Evolutionary conservation across 2,329 filamentous ascomycete genomes (phyloP).

Genomic region (Colletotrichum theobromicola): DNA sequence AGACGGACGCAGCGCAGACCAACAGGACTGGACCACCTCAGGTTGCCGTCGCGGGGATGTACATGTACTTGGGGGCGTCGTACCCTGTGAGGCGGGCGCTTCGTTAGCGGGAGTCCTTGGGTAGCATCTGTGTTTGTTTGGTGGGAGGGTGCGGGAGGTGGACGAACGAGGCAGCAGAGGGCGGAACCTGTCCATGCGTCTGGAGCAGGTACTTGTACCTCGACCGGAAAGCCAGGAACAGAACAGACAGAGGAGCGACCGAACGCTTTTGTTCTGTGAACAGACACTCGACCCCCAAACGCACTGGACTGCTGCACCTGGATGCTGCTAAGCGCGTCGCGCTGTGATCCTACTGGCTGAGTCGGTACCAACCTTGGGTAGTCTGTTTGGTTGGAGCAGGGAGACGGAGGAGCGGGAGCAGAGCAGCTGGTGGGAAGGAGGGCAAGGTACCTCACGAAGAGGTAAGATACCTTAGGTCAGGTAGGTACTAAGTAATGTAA

Average conservation of each 20-base stretch:
- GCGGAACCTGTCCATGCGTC: background rate
- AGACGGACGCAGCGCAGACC: background rate
- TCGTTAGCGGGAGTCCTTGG: background rate
- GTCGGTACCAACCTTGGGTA: background rate
- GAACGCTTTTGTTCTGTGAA: background rate
- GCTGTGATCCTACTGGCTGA: slow-evolving; percentile 37
- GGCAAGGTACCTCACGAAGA: background rate
- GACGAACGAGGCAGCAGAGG: background rate
- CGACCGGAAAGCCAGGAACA: background rate
- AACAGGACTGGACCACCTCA: slow-evolving; percentile 8
- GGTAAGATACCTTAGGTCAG: background rate
- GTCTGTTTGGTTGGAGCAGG: background rate
- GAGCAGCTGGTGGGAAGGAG: background rate
- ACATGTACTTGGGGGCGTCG: background rate
- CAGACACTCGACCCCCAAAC: slow-evolving; percentile 12
- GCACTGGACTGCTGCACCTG: slow-evolving; percentile 18
- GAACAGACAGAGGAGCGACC: background rate
- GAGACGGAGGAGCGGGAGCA: background rate
- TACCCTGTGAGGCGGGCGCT: background rate
- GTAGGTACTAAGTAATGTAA: background rate
- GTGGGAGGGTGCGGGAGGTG: background rate
- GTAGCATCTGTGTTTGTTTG: background rate
- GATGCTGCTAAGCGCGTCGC: slow-evolving; percentile 36
- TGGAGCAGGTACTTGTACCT: background rate
- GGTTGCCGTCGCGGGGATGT: background rate